A percentile compares a stretch with the other conserved stretches of the same genome.
Conservation (phyloP, 768 basidiomycete species). For the Leccinum barrowsii region DNA sequence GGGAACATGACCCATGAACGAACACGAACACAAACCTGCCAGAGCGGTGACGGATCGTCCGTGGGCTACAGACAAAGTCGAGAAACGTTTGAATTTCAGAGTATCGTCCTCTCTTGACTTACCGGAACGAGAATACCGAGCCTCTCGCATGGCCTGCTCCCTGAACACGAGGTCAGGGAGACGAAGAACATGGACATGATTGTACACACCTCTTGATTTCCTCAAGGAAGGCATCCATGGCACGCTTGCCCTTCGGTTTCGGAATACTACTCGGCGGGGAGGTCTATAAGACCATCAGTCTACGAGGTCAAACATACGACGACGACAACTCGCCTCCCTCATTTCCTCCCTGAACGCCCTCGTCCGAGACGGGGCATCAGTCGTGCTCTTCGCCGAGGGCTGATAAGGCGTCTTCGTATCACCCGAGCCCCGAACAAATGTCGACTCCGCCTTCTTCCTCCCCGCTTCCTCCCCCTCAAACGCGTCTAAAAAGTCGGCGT, state of each 20-base stretch:
- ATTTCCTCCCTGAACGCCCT: conserved; percentile 32
- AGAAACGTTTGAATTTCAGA: not conserved
- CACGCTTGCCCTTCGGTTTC: conserved; percentile 89
- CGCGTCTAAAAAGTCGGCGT: conserved; percentile 79
- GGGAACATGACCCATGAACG: not conserved
- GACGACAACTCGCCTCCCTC: conserved; percentile 30
- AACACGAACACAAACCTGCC: conserved; percentile 55
- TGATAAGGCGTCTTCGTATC: conserved; percentile 36
- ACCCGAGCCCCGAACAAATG: conserved; percentile 48
- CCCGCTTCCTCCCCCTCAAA: conserved; percentile 70
- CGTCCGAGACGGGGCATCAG: conserved; percentile 30
- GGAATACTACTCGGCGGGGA: conserved; percentile 55
- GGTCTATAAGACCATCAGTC: conserved; percentile 35
- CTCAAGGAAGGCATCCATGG: conserved; percentile 94
- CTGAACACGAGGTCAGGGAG: conserved; percentile 40
- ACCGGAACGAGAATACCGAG: conserved; percentile 73
- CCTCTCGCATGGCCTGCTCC: conserved; percentile 90
- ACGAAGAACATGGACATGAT: not conserved
- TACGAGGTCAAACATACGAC: not conserved
- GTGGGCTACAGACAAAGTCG: conserved; percentile 37
- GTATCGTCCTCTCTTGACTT: conserved; percentile 11
- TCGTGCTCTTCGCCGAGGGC: conserved; percentile 34
- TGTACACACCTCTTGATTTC: conserved; percentile 82
- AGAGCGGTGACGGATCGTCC: conserved; percentile 85
- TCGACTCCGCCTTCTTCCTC: conserved; percentile 47